Conservation (phyloP, 2,329 filamentous ascomycete species). For the Neurospora sp. region DNA sequence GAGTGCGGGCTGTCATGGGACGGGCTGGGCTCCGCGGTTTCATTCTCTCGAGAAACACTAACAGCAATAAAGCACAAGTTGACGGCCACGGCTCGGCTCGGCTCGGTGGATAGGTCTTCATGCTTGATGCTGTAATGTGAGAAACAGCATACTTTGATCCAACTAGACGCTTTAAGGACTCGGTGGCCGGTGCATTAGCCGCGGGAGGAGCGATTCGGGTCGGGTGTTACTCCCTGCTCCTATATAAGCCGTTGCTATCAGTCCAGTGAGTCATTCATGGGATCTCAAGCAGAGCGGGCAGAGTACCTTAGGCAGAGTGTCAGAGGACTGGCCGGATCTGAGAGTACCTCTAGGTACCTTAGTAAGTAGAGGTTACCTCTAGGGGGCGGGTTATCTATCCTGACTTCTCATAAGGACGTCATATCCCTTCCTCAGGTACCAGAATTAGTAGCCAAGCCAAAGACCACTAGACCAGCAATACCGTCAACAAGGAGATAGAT, state of each 20-base stretch:
- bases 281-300: not conserved
- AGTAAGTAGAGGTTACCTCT: not conserved
- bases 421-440: not conserved
- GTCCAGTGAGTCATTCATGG: not conserved
- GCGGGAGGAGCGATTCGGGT: not conserved
- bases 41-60: too few relatives aligned
- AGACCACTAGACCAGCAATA: too few relatives aligned
- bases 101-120: not conserved
- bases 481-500: too few relatives aligned
- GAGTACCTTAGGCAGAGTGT: too few relatives aligned
- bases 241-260: not conserved
- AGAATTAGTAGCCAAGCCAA: not conserved
- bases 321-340: too few relatives aligned
- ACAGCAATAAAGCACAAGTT: too few relatives aligned
- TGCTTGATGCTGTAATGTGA: not conserved
- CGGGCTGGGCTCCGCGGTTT: too few relatives aligned
- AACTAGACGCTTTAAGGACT: not conserved
- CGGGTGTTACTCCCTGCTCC: not conserved
- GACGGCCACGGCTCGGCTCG: too few relatives aligned
- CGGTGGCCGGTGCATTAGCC: not conserved
- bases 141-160: not conserved
- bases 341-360: too few relatives aligned
- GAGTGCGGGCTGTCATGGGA: too few relatives aligned
- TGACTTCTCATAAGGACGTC: too few relatives aligned
- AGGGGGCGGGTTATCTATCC: not conserved